Percentiles rank a stretch among this genome's conserved stretches.
Conservation (phyloP, 2,329 filamentous ascomycete species). For the Claviceps fusiformis region DNA sequence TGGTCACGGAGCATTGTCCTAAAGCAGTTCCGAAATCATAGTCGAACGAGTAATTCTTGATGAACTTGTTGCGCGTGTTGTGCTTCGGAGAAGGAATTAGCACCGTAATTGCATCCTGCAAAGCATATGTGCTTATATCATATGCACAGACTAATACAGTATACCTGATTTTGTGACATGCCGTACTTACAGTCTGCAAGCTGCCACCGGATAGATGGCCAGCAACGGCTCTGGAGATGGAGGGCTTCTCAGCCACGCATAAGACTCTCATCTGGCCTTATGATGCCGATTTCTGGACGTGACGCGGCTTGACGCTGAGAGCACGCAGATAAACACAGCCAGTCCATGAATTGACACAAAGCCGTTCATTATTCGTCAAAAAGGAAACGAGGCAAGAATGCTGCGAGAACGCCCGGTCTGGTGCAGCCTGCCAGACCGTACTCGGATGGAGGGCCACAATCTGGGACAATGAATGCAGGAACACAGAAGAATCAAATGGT, state of each 20-base stretch:
- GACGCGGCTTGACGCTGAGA: neutral
- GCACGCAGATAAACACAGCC: neutral
- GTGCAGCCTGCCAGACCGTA: neutral
- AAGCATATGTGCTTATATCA: neutral
- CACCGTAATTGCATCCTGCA: neutral
- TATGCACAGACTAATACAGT: neutral
- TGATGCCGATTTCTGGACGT: neutral
- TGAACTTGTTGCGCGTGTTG: conserved; percentile 57
- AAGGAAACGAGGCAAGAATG: neutral
- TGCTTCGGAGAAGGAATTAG: conserved; percentile 33
- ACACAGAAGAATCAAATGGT: neutral
- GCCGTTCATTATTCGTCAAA: neutral
- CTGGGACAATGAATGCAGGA: neutral
- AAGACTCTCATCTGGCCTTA: conserved; percentile 31
- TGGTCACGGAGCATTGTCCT: conserved; percentile 73
- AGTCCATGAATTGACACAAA: neutral
- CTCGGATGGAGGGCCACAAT: neutral
- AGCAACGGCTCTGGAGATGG: conserved; percentile 89
- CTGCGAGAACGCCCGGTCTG: neutral
- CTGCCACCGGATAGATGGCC: conserved; percentile 72
- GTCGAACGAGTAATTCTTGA: conserved; percentile 89
- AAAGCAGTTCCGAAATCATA: conserved; percentile 75
- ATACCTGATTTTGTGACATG: neutral
- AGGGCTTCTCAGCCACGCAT: conserved; percentile 58
- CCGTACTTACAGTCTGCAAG: conserved; percentile 48